phyloP scores from a whole-genome alignment of 805 yeast genomes.

The Metschnikowia dekortorum region DNA sequence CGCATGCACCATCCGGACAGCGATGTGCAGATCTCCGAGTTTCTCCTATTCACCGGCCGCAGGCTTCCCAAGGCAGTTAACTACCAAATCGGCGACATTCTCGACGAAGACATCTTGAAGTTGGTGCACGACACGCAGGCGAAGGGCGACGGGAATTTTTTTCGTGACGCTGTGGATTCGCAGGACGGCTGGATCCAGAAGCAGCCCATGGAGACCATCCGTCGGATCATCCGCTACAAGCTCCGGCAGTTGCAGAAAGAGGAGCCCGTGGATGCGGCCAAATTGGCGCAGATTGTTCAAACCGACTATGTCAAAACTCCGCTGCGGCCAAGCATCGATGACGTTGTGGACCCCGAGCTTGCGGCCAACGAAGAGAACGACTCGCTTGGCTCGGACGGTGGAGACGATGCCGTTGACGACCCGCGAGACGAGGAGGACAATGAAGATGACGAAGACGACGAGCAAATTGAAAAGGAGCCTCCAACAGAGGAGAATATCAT shows the following conservation, averaged over 20 bases:
- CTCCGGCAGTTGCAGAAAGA: constrained; percentile 56
- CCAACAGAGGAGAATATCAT: constrained; percentile 21
- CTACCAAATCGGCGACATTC: constrained; percentile 75
- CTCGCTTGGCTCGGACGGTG: constrained; percentile 14
- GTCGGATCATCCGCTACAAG: constrained; percentile 71
- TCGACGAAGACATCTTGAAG: constrained; percentile 55
- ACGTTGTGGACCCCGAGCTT: constrained; percentile 10
- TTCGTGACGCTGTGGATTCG: constrained; percentile 35
- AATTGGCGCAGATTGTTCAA: constrained; percentile 41
- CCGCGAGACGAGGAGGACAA: constrained; percentile 2
- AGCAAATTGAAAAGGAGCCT: constrained; percentile 10
- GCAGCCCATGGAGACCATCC: constrained; percentile 55
- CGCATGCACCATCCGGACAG: constrained; percentile 13
- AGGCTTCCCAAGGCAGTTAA: constrained; percentile 64
- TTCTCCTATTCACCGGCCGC: constrained; percentile 66
- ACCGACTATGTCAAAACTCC: constrained; percentile 27
- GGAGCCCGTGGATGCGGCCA: constrained; percentile 39
- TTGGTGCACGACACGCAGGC: constrained; percentile 34
- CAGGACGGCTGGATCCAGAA: constrained; percentile 79
- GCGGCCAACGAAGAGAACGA: constrained; percentile 12
- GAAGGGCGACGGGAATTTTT: constrained; percentile 34
- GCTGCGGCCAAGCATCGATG: neutral
- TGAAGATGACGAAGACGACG: constrained; percentile 23
- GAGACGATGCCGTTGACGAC: constrained; percentile 13
- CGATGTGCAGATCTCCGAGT: constrained; percentile 23